Base-by-base conservation (phyloP, 768 basidiomycete species). In the Lyophyllum shimeji region DNA sequence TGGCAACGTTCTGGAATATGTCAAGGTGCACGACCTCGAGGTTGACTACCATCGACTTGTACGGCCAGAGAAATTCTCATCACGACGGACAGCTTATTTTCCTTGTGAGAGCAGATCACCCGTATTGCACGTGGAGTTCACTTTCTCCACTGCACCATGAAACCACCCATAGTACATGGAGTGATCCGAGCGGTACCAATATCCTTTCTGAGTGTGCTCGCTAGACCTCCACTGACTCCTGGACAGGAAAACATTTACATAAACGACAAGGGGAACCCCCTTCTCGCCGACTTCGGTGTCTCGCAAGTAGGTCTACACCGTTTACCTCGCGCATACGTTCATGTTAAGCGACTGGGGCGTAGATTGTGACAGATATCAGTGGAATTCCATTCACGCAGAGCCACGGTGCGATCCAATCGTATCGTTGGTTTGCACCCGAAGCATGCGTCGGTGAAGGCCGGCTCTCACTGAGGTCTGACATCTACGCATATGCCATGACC, bases 401-500 rank as follows among this genome's bases (percentile, higher is more conserved):
- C 59, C 71, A 71, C 13, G 76, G 76, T 17, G 74, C 76, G 40
- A 69, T 74, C 7, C 76, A 80, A 45, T 76, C 77, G 1, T 79
- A 76, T 54, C 67, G 76, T 40, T 83, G 82, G 79, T 75, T 83
- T 53, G 82, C 83, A 21, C 83, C 83, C 3, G 83, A 85, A 62
- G 69, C 83, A 8, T 82, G 77, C 59, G 66, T 73, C 50, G 80
- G 79, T 13, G 73, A 76, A 60, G 82, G 79, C 6, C 72, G 73
- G 5, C 67, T 85, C 23, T 80, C 79, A 0, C 69, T 70, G 6
- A 68, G 68, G 27, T 77, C 81, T 13, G 83, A 85, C 61, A 74
- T 85, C 13, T 85, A 83, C 56, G 76, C 83, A 9, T 77, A 75
- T 27, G 81, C 70, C 7, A 85, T 85, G 83, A 83, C 83, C 1